Evolutionary conservation across 257 asterid species (phyloP).

Genomic region (Catharanthus roseus): DNA sequence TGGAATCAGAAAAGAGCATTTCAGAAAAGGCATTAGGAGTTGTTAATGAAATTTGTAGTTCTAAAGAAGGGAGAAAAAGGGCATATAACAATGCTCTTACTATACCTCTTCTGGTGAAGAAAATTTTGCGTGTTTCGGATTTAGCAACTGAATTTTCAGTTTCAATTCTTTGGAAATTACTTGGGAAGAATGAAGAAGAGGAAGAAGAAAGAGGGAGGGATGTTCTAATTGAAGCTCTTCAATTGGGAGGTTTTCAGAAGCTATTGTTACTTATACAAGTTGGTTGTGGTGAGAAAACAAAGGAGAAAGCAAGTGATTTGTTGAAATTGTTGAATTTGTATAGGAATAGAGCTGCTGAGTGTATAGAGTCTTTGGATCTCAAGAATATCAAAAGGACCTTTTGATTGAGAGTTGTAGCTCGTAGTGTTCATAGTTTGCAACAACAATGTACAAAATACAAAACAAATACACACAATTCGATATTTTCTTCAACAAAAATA

Average conservation of each 20-base stretch:
- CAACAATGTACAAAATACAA: background rate
- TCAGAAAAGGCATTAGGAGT: conserved; percentile 53
- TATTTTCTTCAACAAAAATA: too few species aligned
- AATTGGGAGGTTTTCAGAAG: conserved; percentile 54
- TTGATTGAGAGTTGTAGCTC: conserved; percentile 5
- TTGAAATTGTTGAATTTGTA: conserved; percentile 39
- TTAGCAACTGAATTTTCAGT: conserved; percentile 45
- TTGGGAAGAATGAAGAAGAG: conserved; percentile 12
- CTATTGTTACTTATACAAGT: conserved; percentile 41
- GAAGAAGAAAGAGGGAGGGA: background rate
- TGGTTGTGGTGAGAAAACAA: conserved; percentile 39
- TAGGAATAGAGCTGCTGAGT: conserved; percentile 27
- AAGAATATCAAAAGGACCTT: conserved; percentile 40
- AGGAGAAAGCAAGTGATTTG: conserved; percentile 44
- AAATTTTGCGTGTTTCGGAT: conserved; percentile 42
- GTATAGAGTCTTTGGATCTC: conserved; percentile 46
- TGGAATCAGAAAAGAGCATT: conserved; percentile 40
- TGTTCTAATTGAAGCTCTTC: conserved; percentile 31
- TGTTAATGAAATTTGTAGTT: conserved; percentile 40
- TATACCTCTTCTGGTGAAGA: conserved; percentile 48
- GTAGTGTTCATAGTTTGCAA: background rate
- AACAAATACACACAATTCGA: background rate
- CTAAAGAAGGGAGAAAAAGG: conserved; percentile 33
- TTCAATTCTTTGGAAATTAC: conserved; percentile 39
- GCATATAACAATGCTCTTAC: conserved; percentile 32